phyloP scores from a whole-genome alignment of 345 rosid genomes.

The Draba incana region DNA sequence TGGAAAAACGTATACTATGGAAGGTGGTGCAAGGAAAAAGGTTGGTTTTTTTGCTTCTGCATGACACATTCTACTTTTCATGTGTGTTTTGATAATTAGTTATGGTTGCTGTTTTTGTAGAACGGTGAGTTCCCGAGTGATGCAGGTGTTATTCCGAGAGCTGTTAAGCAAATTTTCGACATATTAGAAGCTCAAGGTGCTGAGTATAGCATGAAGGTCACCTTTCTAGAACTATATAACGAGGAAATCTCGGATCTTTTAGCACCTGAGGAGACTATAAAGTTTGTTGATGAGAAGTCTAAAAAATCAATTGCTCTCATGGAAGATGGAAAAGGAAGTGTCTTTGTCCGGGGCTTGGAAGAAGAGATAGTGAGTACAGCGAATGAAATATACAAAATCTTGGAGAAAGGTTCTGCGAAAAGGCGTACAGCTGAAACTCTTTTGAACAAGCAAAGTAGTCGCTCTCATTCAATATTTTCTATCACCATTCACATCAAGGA shows the following conservation, averaged over 20 bases:
- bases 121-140: slow-evolving; percentile 97
- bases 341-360: slow-evolving; percentile 93
- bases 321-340: slow-evolving; percentile 99
- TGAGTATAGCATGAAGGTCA: slow-evolving; percentile 97
- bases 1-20: slow-evolving; percentile 99
- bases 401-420: slow-evolving; percentile 96
- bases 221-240: slow-evolving; percentile 90
- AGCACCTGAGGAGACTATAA: slow-evolving; percentile 83
- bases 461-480: slow-evolving; percentile 96
- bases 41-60: slow-evolving; percentile 40
- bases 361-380: slow-evolving; percentile 97
- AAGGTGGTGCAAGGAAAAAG: slow-evolving; percentile 98
- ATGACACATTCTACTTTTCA: background rate
- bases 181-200: slow-evolving; percentile 88
- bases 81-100: slow-evolving; percentile 28
- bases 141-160: slow-evolving; percentile 97
- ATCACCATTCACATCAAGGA: slow-evolving; percentile 97
- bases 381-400: slow-evolving; percentile 90
- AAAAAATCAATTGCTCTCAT: slow-evolving; percentile 94
- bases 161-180: slow-evolving; percentile 88
- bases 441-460: slow-evolving; percentile 98
- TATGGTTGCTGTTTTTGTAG: slow-evolving; percentile 47
- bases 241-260: slow-evolving; percentile 97
- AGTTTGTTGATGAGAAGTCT: slow-evolving; percentile 84
- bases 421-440: slow-evolving; percentile 99